Base-by-base conservation (phyloP, 2,329 filamentous ascomycete species). In the Colletotrichum trifolii region DNA sequence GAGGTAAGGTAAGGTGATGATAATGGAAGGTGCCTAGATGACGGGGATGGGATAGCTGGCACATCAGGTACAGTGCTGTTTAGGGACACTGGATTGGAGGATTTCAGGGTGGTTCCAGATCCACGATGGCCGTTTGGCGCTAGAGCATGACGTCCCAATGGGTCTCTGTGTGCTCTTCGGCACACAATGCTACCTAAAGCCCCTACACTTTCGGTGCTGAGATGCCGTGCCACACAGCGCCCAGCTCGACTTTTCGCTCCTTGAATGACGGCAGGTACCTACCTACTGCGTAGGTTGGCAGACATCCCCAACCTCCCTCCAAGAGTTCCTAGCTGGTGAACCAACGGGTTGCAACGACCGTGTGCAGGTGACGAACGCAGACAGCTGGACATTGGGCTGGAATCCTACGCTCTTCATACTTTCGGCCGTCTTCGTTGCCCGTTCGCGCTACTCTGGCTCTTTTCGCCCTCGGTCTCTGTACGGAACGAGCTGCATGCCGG, bases 61-160 rank as follows among this genome's bases (percentile, higher is more conserved):
- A 42, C 17, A 35, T 25, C 25, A 25, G 25, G 25, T 25, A 25
- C 25, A 25, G 35, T 34, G n/a, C 48, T 50, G 43, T 59, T 50
- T 54, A 34, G 38, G 47, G 40, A 33, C n/a, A 13, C 25, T 47
- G 57, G 57, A 64, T 65, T 62, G 62, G 58, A 47, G 47, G 58
- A 56, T 34, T 25, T 5, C 25, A 25, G 25, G 25, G 25, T 56
- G 47, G 62, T 57, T 47, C 62, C 25, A 62, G 58, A 57, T 48
- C 40, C 62, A 49, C 39, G 40, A 62, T 56, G 45, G 47, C 48
- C 40, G 58, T 65, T 65, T 62, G 58, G 42, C 58, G 58, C 62
- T 65, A 65, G 46, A 55, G 46, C 35, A 65, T 65, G 52, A 56
- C 62, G 62, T 62, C 62, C 52, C 52, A 62, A 62, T 56, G 40